These are phyloP conservation scores for Cairneyella variabilis DNA, from an alignment of 495 filamentous ascomycete genomes.

Conservation along the genomic window DNA sequence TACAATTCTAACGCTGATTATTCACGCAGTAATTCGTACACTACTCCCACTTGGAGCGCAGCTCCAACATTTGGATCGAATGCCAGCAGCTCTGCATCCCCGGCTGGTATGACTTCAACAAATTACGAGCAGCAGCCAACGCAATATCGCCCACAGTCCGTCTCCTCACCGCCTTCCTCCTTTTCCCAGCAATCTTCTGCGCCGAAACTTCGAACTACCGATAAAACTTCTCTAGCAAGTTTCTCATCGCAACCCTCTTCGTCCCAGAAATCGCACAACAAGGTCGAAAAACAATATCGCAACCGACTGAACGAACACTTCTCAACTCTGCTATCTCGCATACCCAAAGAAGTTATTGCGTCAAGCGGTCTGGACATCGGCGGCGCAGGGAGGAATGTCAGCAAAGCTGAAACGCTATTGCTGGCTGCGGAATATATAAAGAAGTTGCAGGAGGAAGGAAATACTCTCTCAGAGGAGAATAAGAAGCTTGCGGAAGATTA, in stretches of 20 bases:
- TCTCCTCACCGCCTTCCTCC: neutral
- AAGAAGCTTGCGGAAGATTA: constrained; percentile 30
- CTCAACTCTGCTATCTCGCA: constrained; percentile 36
- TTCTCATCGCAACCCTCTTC: neutral
- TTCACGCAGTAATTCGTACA: too few relatives aligned
- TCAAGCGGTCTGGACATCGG: constrained; percentile 21
- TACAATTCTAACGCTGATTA: too few relatives aligned
- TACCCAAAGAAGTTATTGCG: constrained; percentile 29
- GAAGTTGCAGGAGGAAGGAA: constrained; percentile 34
- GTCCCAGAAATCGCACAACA: constrained; percentile 29
- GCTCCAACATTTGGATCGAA: too few relatives aligned
- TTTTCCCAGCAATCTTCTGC: too few relatives aligned
- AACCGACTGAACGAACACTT: constrained; percentile 44
- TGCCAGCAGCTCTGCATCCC: too few relatives aligned
- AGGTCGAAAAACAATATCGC: constrained; percentile 47
- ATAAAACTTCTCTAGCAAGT: neutral
- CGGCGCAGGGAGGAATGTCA: constrained; percentile 34
- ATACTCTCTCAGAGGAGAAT: constrained; percentile 32
- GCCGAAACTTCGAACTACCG: neutral
- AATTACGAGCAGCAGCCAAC: neutral
- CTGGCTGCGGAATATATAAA: constrained; percentile 39
- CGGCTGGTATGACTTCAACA: too few relatives aligned
- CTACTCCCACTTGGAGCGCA: too few relatives aligned
- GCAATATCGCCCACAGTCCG: neutral
- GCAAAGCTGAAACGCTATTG: constrained; percentile 42